Base-by-base conservation (phyloP, 495 filamentous ascomycete genomes). In the Annulohypoxylon moriforme region DNA sequence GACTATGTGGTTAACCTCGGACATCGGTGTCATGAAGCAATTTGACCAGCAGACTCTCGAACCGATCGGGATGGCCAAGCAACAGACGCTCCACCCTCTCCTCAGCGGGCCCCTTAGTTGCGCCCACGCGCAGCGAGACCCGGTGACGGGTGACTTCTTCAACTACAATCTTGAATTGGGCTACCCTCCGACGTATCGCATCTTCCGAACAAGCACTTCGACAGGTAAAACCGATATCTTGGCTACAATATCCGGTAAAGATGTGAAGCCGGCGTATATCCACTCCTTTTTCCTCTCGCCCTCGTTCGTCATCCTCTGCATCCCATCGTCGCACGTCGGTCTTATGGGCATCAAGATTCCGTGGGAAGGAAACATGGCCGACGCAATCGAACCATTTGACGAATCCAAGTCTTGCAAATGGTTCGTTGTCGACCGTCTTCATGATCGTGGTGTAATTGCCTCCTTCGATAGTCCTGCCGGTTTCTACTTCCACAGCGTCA, bases 401-500 rank as follows among this genome's bases (percentile, higher is more conserved):
- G 52, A 81, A 0, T 75, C 78, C 0, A 79, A 83, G 20, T 79
- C 83, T 16, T 87, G 86, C 22, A 85, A 67, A 14, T 95, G 92
- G 92, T 89, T 90, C 64, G 83, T 94, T 3, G 76, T 94, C 42
- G 91, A 94, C 71, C 85, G 88, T 14, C 71, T 70, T 5, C 47
- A 73, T 36, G 81, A 79, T 7, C 73, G 79, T n/a, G 89, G 90
- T 3, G 78, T 92, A 0, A 82, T 92, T 1, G 88, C 82, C 4
- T 83, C 78, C 16, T 91, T 87, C 73, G 85, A 90, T 29, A 88
- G 82, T 24, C 80, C 82, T 0, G 84, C 89, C 0, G 89, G 90
- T 61, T 95, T 93, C 81, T 88, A 85, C 77, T 94, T 94, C 79
- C 91, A 95, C 79, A 86, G 89, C 4, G 81, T 92, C 72, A 94